Conservation (phyloP, 768 basidiomycete genomes). For the Tephrocybe sp. region DNA sequence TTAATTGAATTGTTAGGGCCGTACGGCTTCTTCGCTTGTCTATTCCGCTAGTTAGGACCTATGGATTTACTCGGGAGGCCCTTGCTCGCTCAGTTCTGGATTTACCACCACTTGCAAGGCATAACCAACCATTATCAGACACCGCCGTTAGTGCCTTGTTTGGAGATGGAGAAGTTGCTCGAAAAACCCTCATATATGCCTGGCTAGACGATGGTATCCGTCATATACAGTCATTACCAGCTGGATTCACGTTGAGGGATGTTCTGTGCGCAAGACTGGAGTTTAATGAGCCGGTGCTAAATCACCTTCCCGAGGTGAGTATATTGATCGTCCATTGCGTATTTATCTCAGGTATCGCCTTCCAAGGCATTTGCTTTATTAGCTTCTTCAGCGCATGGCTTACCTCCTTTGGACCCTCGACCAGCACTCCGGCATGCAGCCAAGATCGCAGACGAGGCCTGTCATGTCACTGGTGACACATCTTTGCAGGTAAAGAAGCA, state of each 20-base stretch:
- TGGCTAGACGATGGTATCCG: constrained; percentile 69
- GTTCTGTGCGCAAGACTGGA: constrained; percentile 54
- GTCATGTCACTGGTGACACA: constrained; percentile 50
- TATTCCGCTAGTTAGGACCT: constrained; percentile 56
- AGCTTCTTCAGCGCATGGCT: constrained; percentile 44
- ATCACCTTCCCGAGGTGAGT: constrained; percentile 64
- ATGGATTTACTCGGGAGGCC: constrained; percentile 75
- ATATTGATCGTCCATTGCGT: neutral
- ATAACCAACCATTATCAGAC: constrained; percentile 63
- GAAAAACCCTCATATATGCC: constrained; percentile 60
- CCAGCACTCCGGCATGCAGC: constrained; percentile 61
- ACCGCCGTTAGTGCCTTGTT: constrained; percentile 70
- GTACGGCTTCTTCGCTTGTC: constrained; percentile 55
- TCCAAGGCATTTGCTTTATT: constrained; percentile 73
- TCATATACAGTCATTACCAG: constrained; percentile 38
- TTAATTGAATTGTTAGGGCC: constrained; percentile 16
- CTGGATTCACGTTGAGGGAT: constrained; percentile 37
- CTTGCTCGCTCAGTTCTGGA: constrained; percentile 62
- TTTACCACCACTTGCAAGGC: constrained; percentile 44
- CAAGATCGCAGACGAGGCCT: constrained; percentile 68
- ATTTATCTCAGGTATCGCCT: neutral
- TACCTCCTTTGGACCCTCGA: constrained; percentile 55
- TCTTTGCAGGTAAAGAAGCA: constrained; percentile 50
- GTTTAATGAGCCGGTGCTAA: constrained; percentile 66
- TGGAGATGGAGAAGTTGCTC: constrained; percentile 64